Evolutionary conservation across 805 yeast species (phyloP).

Genomic region (Saccharomyces kudriavzevii): DNA sequence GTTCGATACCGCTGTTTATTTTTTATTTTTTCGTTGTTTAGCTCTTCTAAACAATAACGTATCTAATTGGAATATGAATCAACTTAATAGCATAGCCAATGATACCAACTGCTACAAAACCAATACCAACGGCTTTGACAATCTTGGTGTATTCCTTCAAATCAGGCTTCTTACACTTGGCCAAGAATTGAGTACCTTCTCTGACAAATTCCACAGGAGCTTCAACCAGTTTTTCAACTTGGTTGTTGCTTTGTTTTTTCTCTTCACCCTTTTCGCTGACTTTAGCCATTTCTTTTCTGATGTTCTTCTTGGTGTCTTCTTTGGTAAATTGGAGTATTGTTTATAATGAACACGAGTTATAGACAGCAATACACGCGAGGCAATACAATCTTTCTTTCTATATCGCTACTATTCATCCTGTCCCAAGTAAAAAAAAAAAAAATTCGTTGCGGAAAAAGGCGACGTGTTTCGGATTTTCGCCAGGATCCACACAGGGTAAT

Average conservation of each 20-base stretch:
- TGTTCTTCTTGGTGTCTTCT: neutral
- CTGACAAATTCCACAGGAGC: conserved; percentile 85
- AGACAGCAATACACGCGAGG: neutral
- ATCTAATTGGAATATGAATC: conserved; percentile 92
- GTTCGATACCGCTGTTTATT: neutral
- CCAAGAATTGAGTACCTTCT: conserved; percentile 83
- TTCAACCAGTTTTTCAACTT: conserved; percentile 62
- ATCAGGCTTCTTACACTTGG: conserved; percentile 90
- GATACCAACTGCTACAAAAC: conserved; percentile 95
- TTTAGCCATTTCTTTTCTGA: neutral
- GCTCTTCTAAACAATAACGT: conserved; percentile 65
- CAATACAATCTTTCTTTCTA: neutral
- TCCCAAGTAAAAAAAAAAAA: neutral
- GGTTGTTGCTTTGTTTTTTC: conserved; percentile 20
- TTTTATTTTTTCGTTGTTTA: neutral
- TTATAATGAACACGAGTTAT: neutral
- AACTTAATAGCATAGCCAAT: conserved; percentile 94
- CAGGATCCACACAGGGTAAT: neutral
- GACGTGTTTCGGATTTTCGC: neutral
- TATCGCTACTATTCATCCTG: neutral
- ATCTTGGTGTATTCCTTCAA: conserved; percentile 79
- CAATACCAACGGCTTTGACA: conserved; percentile 92
- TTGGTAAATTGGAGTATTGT: neutral
- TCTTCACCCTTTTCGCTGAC: conserved; percentile 20
- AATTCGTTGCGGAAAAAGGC: neutral